Evolutionary conservation across 2,329 filamentous ascomycete species (phyloP), one percentile per base, ranked within the genome.

Genomic region (Aspergillus sp.): DNA sequence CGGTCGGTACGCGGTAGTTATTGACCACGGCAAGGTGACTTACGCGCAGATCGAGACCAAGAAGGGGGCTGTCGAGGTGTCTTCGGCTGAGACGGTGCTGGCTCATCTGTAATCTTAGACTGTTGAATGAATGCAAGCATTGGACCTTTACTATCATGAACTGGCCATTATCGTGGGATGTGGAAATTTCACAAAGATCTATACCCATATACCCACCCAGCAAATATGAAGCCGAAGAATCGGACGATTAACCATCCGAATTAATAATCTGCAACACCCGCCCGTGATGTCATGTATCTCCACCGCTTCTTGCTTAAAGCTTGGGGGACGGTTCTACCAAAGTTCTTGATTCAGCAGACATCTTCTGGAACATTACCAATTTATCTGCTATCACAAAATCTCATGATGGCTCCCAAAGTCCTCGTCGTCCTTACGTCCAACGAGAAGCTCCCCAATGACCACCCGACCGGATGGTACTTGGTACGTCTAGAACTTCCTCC

Each of bases 21-120:
- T 95, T 60, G 89, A 91, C 72, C 80, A 94, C 67, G 90, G 90
- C 68, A 92, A 89, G 78, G 80, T 95, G 60, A 76, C 77, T 60
- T 94, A 95, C 70, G 87, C 89, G 47, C 86, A 87, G 72, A 86
- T 84, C 62, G 89, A 95, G 76, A 74, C 72, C 48, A 80, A 67
- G 59, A 62, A 54, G 54, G 62, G 67, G 20, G 51, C 47, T 53
- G 58, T 65, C 13, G 60, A 78, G 65, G 68, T 70, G 52, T 70
- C 68, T 3, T 62, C 67, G 6, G 68, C 63, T 13, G 67, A 68
- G 46, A 57, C 67, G 4, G 61, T 70, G n/a, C 52, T 70, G 55
- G 68, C 68, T 17, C 64, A 67, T 32, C 57, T 70, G 54, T 70
- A 22, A 17, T n/a, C 11, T n/a, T 22, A 22, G 22, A 22, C 22